phyloP scores from a whole-genome alignment of 495 filamentous ascomycete species.

The Daldinia vernicosa region DNA sequence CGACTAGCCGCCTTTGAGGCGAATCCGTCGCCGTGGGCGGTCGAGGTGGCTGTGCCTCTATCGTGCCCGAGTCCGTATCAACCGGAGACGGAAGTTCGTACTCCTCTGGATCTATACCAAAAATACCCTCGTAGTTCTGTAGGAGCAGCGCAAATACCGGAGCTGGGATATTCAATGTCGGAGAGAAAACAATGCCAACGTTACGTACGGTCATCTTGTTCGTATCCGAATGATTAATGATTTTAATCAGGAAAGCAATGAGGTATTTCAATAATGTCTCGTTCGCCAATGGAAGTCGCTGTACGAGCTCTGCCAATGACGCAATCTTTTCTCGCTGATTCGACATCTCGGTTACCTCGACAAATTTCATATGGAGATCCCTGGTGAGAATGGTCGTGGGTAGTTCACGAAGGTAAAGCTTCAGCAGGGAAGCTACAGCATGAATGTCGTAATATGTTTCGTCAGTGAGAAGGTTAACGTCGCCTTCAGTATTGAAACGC shows the following conservation, averaged over 20 bases:
- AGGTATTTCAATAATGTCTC: constrained; percentile 81
- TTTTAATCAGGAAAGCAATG: constrained; percentile 83
- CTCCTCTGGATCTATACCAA: constrained; percentile 72
- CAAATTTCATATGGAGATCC: constrained; percentile 89
- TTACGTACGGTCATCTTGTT: constrained; percentile 99
- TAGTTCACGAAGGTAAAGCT: constrained; percentile 91
- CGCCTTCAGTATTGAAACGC: constrained; percentile 92
- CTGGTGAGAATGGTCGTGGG: constrained; percentile 90
- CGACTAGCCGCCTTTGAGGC: constrained; percentile 56
- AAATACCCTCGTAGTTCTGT: constrained; percentile 87
- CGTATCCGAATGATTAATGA: constrained; percentile 85
- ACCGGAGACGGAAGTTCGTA: constrained; percentile 57
- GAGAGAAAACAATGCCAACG: constrained; percentile 98
- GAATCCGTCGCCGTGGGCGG: constrained; percentile 55
- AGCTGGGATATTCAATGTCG: constrained; percentile 94
- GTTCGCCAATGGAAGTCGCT: constrained; percentile 82
- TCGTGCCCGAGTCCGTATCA: constrained; percentile 33
- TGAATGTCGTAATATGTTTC: constrained; percentile 94
- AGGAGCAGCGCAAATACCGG: constrained; percentile 94
- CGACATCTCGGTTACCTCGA: constrained; percentile 82
- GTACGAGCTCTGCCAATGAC: constrained; percentile 87
- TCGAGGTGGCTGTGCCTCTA: constrained; percentile 41
- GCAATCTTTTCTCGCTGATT: constrained; percentile 78
- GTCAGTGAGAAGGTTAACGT: constrained; percentile 85
- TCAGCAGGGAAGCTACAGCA: constrained; percentile 92